phyloP scores from a whole-genome alignment of 2,329 filamentous ascomycete genomes.

The Annulohypoxylon truncatum region DNA sequence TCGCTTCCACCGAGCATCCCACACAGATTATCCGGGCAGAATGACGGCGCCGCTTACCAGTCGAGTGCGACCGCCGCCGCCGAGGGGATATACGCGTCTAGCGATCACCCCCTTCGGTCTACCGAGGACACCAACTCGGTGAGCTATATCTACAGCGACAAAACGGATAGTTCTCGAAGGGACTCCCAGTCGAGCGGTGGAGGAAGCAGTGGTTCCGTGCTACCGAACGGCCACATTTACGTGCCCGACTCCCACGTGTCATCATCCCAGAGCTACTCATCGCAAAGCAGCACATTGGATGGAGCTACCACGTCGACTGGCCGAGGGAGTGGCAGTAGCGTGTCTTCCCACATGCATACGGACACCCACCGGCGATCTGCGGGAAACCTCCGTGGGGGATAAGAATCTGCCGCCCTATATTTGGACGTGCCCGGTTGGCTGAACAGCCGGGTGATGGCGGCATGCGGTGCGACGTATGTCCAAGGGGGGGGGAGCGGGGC shows the following conservation, averaged over 20 bases:
- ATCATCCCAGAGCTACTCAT: slow-evolving; percentile 38
- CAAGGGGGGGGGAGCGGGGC: slow-evolving; percentile 28
- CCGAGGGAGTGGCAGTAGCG: slow-evolving; percentile 37
- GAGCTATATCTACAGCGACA: slow-evolving; percentile 49
- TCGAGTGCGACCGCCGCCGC: slow-evolving; percentile 19
- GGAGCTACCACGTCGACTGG: slow-evolving; percentile 36
- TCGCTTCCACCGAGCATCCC: slow-evolving; percentile 36
- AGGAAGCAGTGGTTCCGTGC: slow-evolving; percentile 39
- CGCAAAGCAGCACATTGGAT: slow-evolving; percentile 35
- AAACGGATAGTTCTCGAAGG: slow-evolving; percentile 40
- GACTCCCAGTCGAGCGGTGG: slow-evolving; percentile 45
- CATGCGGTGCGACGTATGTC: slow-evolving; percentile 43
- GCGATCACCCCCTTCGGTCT: slow-evolving; percentile 40
- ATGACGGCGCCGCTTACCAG: slow-evolving; percentile 35
- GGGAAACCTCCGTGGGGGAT: slow-evolving; percentile 49
- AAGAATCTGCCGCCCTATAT: slow-evolving; percentile 38
- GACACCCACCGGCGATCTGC: slow-evolving; percentile 49
- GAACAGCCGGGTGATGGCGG: slow-evolving; percentile 40
- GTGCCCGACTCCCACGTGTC: slow-evolving; percentile 47
- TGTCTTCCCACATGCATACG: slow-evolving; percentile 45
- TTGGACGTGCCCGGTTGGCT: slow-evolving; percentile 40
- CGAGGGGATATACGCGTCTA: slow-evolving; percentile 40
- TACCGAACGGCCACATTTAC: slow-evolving; percentile 52
- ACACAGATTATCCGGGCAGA: slow-evolving; percentile 37
- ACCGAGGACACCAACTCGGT: slow-evolving; percentile 41